Evolutionary conservation across 768 basidiomycete species (phyloP), one percentile per base, ranked within the genome.

Genomic region (Phlebiopsis flavidoalba): DNA sequence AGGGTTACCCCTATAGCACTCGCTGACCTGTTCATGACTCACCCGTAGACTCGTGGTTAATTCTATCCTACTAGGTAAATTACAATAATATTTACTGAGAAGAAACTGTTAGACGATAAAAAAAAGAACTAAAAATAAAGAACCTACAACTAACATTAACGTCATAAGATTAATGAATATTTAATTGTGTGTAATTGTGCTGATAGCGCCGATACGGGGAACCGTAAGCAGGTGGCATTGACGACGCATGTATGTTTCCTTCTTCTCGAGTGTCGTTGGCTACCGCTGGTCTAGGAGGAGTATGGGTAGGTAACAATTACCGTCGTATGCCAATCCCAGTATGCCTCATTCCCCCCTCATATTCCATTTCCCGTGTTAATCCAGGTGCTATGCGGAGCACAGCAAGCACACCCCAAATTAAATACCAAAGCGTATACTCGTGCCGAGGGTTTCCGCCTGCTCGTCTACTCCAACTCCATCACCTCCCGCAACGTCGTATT

Each of bases 201-300:
- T n/a, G n/a, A n/a, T n/a, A n/a, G n/a, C n/a, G n/a, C n/a, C n/a
- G n/a, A n/a, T n/a, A n/a, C n/a, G n/a, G n/a, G n/a, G n/a, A n/a
- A 98, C 77, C 83, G 96, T 65, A 98, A 97, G 73, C 95, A 97
- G 71, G 93, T 64, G 88, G 96, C 36, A 94, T 98, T 65, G 95
- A 98, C 75, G 95, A 96, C n/a, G 93, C n/a, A n/a, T n/a, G n/a
- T n/a, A 98, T 74, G 93, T 97, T n/a, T 95, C 95, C 19, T 81
- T 97, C n/a, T n/a, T 53, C 85, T 97, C 60, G 95, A 98, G n/a
- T 71, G 95, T 98, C 57, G n/a, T 84, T 98, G 63, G 95, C 97
- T 77, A 98, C 95, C 15, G 95, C 95, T 57, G 95, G 95, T 37
- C 95, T n/a, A 98, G 74, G 96, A 98, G 74, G 96, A 98, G 80